A percentile compares a stretch with the other conserved stretches of the same genome.
Evolutionary conservation across 768 basidiomycete species (phyloP).

Genomic region (Termitomyces sp.): DNA sequence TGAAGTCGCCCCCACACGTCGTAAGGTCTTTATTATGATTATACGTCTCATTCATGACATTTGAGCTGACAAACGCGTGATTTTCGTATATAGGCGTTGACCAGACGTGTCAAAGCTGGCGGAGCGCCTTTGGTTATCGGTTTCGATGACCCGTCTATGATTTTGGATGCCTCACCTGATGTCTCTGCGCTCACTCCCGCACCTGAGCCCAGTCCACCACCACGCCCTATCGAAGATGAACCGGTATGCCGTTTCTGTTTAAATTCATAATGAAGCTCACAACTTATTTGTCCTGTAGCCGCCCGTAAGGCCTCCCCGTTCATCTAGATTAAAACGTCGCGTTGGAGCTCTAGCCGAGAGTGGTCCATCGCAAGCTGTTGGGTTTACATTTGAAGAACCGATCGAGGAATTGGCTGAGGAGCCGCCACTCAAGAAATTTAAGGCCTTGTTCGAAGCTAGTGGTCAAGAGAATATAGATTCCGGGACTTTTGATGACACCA

Average conservation of each 20-base stretch:
- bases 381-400: conserved; percentile 20
- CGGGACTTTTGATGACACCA: conserved; percentile 14
- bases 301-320: conserved; percentile 30
- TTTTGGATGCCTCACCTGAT: conserved; percentile 28
- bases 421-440: conserved; percentile 66
- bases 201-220: conserved; percentile 13
- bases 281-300: conserved; percentile 22
- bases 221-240: conserved; percentile 14
- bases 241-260: conserved; percentile 11
- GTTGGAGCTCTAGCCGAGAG: conserved; percentile 27
- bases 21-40: conserved; percentile 22
- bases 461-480: conserved; percentile 35
- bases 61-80: neutral
- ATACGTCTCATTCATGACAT: neutral
- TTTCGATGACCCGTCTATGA: conserved; percentile 37
- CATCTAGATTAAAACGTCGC: conserved; percentile 51
- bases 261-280: neutral
- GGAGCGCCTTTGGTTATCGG: conserved; percentile 34
- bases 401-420: conserved; percentile 23
- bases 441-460: conserved; percentile 63
- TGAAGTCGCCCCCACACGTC: conserved; percentile 19
- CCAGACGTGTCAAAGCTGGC: conserved; percentile 34
- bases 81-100: conserved; percentile 29
- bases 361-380: conserved; percentile 15
- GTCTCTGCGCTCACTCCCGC: conserved; percentile 6